A percentile compares a stretch with the other conserved stretches of the same genome.
Conservation (phyloP, 306 rosid genomes). For the Cyamopsis tetragonoloba region DNA sequence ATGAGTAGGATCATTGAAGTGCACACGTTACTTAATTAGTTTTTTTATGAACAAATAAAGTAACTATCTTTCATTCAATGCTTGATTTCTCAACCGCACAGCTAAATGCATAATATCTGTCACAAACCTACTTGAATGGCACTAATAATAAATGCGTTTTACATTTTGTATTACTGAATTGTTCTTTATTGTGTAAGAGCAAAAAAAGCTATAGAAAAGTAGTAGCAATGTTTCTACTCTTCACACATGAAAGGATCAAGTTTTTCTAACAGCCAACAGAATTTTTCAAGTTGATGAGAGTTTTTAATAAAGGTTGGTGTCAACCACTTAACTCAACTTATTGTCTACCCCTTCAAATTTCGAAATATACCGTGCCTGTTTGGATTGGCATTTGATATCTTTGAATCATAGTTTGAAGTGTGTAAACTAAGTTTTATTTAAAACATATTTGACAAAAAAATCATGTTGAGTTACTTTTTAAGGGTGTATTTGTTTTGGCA, state of each 20-base stretch:
- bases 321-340: neutral
- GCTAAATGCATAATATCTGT: slow-evolving; percentile 26
- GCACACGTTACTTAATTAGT: slow-evolving; percentile 22
- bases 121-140: slow-evolving; percentile 51
- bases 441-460: too few relatives aligned
- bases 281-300: neutral
- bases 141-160: slow-evolving; percentile 50
- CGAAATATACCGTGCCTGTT: too few relatives aligned
- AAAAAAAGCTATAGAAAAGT: too few relatives aligned
- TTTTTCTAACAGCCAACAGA: slow-evolving; percentile 9
- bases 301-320: neutral
- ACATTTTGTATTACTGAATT: neutral
- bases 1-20: slow-evolving; percentile 28
- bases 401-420: too few relatives aligned
- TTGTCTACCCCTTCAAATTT: neutral
- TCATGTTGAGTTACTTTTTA: too few relatives aligned
- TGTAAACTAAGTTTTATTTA: too few relatives aligned
- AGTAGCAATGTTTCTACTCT: neutral
- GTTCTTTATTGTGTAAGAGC: neutral
- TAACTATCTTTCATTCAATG: slow-evolving; percentile 45
- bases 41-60: slow-evolving; percentile 6
- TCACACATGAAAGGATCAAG: neutral
- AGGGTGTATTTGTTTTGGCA: too few relatives aligned
- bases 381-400: too few relatives aligned
- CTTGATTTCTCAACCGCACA: slow-evolving; percentile 47